Base-by-base conservation (phyloP, 176 grass and related monocot species). In the Dactylis glomerata region DNA sequence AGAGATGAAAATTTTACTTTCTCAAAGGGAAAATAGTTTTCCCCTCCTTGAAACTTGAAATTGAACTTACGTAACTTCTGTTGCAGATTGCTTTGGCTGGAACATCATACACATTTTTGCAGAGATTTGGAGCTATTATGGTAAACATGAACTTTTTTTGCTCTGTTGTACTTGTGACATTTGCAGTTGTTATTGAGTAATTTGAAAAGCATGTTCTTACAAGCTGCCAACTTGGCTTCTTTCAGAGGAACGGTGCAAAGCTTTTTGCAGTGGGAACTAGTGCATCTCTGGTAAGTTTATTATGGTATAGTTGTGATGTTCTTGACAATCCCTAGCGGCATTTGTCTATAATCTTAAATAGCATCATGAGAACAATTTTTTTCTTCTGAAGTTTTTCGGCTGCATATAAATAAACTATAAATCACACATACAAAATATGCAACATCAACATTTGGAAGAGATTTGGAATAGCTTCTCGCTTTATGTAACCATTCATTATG, bases 51-150 rank as follows among this genome's bases (percentile, higher is more conserved):
- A 77, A 70, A 84, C 34, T 45, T 79, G 54, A 70, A 46, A 26
- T 0, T 73, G 37, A 63, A 89, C 42, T 34, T 76, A 37, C 52
- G 40, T 12, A 50, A 86, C 20, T 73, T 80, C 70, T 82, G 32
- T 76, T 83, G 77, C 73, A 98, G 96, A 65, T 98, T 89, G 93
- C 96, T 91, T 91, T 96, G 83, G 81, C 91, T 85, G 93, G 96
- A 88, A 89, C 73, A 57, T 98, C 96, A 28, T 98, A 92, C 75
- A 89, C 96, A 73, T 36, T 98, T 83, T 76, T 94, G 87, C 96
- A 98, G 80, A 92, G 96, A 81, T n/a, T 94, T 82, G 96, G 96
- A 91, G 96, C 96, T 59, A 94, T 98, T 84, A 38, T 86, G 93
- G 96, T 98, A 95, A 89, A 91, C 17, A 91, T 46, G 20, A 68